phyloP scores from a whole-genome alignment of 176 grass and related monocot genomes.

The Avena sativa region DNA sequence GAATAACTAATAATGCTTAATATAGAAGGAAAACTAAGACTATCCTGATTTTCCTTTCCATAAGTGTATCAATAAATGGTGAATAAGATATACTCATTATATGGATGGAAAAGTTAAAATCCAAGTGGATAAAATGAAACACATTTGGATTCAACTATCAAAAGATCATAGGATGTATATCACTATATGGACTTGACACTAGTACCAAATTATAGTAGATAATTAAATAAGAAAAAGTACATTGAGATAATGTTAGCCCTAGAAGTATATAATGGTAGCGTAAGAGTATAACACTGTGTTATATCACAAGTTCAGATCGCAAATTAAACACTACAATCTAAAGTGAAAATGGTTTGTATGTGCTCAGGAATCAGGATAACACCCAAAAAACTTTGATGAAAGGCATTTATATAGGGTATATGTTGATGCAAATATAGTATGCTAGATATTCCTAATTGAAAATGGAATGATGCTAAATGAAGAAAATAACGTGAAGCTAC shows the following conservation, averaged over 20 bases:
- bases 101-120: neutral
- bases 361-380: neutral
- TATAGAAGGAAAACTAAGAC: neutral
- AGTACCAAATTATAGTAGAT: neutral
- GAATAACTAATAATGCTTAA: too few relatives aligned
- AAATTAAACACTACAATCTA: too few relatives aligned
- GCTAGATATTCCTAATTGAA: too few relatives aligned
- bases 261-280: neutral
- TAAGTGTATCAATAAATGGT: neutral
- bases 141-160: neutral
- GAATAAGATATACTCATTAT: neutral
- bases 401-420: too few relatives aligned
- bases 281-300: neutral
- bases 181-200: neutral
- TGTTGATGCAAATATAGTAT: too few relatives aligned
- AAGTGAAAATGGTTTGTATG: neutral
- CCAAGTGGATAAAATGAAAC: neutral
- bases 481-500: too few relatives aligned
- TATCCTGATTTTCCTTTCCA: neutral
- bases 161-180: neutral
- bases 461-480: too few relatives aligned
- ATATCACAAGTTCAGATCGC: neutral
- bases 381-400: too few relatives aligned
- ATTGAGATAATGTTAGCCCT: neutral
- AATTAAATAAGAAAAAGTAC: neutral